Evolutionary conservation across 345 rosid species (phyloP).

Genomic region (Ceriops zippeliana): DNA sequence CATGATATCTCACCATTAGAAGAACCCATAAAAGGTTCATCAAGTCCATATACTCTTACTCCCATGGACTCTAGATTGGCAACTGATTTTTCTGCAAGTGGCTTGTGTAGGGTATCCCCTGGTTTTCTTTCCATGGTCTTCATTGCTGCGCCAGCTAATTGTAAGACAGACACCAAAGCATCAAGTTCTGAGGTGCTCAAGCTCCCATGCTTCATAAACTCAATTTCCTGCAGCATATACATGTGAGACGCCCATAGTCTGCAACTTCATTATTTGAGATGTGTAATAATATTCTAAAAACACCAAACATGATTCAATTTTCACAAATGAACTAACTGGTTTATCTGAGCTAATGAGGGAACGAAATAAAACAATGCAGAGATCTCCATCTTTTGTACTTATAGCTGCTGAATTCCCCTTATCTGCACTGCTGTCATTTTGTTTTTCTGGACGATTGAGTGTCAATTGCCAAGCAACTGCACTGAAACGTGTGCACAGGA

Average conservation of each 20-base stretch:
- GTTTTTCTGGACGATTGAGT: conserved; percentile 49
- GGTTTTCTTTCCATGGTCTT: conserved; percentile 36
- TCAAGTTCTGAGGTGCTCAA: conserved; percentile 69
- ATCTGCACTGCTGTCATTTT: conserved; percentile 33
- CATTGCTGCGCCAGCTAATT: conserved; percentile 53
- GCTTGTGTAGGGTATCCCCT: conserved; percentile 34
- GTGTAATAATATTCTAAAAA: not conserved
- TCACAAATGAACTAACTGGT: conserved; percentile 44
- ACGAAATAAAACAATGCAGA: conserved; percentile 72
- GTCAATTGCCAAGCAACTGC: conserved; percentile 90
- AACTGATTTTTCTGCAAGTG: conserved; percentile 50
- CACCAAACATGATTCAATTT: conserved; percentile 4
- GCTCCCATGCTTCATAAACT: conserved; percentile 78
- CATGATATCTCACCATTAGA: conserved; percentile 58
- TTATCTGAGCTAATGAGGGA: conserved; percentile 73
- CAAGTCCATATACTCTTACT: conserved; percentile 72
- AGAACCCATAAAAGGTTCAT: conserved; percentile 40
- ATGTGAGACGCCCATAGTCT: not conserved
- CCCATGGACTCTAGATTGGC: conserved; percentile 75
- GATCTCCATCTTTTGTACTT: conserved; percentile 40
- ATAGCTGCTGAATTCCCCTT: conserved; percentile 24
- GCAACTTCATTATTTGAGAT: not conserved
- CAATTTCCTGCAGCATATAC: conserved; percentile 64
- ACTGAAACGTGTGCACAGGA: conserved; percentile 41
- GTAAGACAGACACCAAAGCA: conserved; percentile 76